Evolutionary conservation across 176 grass and related monocot genomes (phyloP).

Genomic region (Lolium multiflorum): DNA sequence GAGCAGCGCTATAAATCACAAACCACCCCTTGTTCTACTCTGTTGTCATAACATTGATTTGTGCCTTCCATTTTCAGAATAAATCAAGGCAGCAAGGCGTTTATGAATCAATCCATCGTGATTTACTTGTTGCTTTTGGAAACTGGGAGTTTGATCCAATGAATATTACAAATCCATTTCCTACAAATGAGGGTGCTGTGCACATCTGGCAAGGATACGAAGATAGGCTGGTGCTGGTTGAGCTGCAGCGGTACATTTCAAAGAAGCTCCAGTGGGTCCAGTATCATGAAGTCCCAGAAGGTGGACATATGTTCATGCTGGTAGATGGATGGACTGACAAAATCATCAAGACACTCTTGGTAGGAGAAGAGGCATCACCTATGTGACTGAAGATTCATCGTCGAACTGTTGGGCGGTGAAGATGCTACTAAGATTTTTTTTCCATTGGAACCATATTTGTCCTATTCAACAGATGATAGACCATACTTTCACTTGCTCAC

Average conservation of each 20-base stretch:
- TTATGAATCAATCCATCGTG: slow-evolving; percentile 72
- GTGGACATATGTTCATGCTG: slow-evolving; percentile 76
- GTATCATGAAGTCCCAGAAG: slow-evolving; percentile 72
- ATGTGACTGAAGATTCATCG: slow-evolving; percentile 35
- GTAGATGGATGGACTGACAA: slow-evolving; percentile 60
- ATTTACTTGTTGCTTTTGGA: slow-evolving; percentile 76
- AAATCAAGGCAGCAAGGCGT: slow-evolving; percentile 83
- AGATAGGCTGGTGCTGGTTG: slow-evolving; percentile 65
- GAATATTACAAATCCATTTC: slow-evolving; percentile 72
- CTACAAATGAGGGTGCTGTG: slow-evolving; percentile 67
- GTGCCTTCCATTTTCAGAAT: slow-evolving; percentile 55
- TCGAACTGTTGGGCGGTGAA: slow-evolving; percentile 20
- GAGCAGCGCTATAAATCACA: slow-evolving; percentile 4
- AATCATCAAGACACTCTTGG: slow-evolving; percentile 64
- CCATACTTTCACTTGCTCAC: not conserved
- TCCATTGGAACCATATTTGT: slow-evolving; percentile 15
- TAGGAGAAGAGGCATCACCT: slow-evolving; percentile 51
- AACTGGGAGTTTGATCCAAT: slow-evolving; percentile 84
- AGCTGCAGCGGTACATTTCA: slow-evolving; percentile 64
- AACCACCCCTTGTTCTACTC: not conserved
- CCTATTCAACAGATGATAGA: slow-evolving; percentile 27
- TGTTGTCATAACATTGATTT: slow-evolving; percentile 5
- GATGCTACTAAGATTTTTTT: slow-evolving; percentile 29
- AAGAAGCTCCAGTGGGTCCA: slow-evolving; percentile 74
- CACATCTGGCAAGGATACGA: slow-evolving; percentile 86